A percentile compares a stretch with the other conserved stretches of the same genome.
Conservation (phyloP, 73 alveolate species). For the Tetrahymena thermophila region DNA sequence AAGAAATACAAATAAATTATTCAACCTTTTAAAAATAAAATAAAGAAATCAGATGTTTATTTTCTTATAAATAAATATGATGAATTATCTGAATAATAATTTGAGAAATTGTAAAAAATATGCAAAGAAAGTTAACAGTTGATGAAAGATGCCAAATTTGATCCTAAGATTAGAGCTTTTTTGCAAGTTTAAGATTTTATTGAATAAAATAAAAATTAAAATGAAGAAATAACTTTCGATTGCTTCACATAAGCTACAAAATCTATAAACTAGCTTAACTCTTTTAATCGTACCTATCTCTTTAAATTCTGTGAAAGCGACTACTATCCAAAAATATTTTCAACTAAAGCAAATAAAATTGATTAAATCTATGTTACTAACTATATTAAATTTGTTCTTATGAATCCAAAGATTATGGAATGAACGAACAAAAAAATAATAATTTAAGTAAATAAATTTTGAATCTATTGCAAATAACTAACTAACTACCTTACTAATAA, state of each 20-base stretch:
- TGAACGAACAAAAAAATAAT: not conserved
- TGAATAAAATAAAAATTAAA: not conserved
- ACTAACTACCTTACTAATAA: not conserved
- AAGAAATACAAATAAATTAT: too few species aligned
- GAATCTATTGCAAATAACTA: too few species aligned
- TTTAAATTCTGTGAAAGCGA: not conserved
- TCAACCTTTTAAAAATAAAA: not conserved
- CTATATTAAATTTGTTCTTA: not conserved
- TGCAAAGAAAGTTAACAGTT: not conserved
- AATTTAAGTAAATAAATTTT: not conserved
- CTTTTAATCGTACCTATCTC: not conserved
- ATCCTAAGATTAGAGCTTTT: not conserved
- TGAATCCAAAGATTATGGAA: not conserved
- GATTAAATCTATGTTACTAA: not conserved
- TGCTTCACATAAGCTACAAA: not conserved
- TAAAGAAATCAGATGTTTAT: not conserved
- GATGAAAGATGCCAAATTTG: not conserved
- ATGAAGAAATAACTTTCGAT: not conserved
- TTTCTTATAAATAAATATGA: not conserved
- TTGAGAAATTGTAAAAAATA: not conserved
- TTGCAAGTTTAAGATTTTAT: not conserved
- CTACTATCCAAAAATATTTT: not conserved
- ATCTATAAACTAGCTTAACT: not conserved
- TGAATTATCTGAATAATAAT: not conserved
- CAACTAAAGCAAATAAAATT: not conserved